Evolutionary conservation across 2,329 filamentous ascomycete species (phyloP).

Genomic region (Pseudomassariella vexata): DNA sequence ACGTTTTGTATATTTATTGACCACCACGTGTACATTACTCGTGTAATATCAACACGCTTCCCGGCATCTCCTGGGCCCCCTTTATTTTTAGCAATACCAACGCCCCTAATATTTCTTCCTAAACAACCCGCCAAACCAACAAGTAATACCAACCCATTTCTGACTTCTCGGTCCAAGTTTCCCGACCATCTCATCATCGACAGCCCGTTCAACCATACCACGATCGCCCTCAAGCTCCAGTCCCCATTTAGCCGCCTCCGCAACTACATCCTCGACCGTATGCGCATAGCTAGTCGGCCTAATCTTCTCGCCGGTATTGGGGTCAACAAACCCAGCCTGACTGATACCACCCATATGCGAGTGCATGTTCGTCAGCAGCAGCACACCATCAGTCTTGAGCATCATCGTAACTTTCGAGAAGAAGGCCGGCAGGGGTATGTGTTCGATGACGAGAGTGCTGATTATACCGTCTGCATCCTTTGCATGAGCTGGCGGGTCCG

Average conservation of each 20-base stretch:
- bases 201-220: slow-evolving; percentile 32
- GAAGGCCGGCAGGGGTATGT: slow-evolving; percentile 45
- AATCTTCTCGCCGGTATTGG: slow-evolving; percentile 47
- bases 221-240: slow-evolving; percentile 35
- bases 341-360: slow-evolving; percentile 53
- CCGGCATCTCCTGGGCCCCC: no score
- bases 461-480: slow-evolving; percentile 39
- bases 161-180: slow-evolving; percentile 52
- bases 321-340: slow-evolving; percentile 57
- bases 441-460: slow-evolving; percentile 60
- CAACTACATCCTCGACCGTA: slow-evolving; percentile 43
- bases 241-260: slow-evolving; percentile 37
- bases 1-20: no score
- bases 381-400: slow-evolving; percentile 39
- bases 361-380: slow-evolving; percentile 66
- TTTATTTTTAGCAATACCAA: no score
- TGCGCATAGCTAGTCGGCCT: slow-evolving; percentile 54
- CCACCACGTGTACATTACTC: no score
- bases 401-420: slow-evolving; percentile 41
- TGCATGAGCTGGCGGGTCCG: slow-evolving; percentile 13
- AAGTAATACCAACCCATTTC: slow-evolving; percentile 56
- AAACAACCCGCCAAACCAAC: slow-evolving; percentile 48
- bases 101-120: no score
- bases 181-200: slow-evolving; percentile 51
- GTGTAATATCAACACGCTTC: no score